Evolutionary conservation across 129 eudicot genomes (phyloP), one percentile per base, ranked within the genome.

Genomic region (Arctium minus): DNA sequence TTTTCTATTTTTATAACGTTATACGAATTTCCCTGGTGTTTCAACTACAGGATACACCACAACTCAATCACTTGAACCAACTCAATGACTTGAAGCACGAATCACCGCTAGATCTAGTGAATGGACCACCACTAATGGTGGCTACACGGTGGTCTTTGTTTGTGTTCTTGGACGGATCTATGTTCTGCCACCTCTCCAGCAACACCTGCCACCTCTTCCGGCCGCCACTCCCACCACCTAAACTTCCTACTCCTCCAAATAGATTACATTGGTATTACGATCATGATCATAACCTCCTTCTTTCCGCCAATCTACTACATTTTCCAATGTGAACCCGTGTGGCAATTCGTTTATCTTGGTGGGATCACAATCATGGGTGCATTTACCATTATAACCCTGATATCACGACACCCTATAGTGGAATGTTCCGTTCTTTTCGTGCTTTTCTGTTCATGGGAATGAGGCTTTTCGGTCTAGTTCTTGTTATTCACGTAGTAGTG

Each of bases 141-240:
- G 86, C 86, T n/a, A 84, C 87, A 35, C 86, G 80, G 62, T 96
- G 99, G 99, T 98, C 99, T 0, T 93, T 96, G 72, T 90, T 87
- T 36, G 95, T 96, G 18, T 96, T 91, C 89, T 67, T 96, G 40
- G 84, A 82, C 0, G 99, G 99, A 46, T 87, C 99, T 5, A 96
- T 96, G 99, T 93, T 91, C 88, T 96, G 99, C 88, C 99, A 93
- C 81, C 90, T 96, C 56, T 96, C 97, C 33, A 93, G 97, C 89
- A 93, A 90, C 89, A 75, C 85, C 2, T 96, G 97, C 90, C 99
- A 96, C 83, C 97, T 93, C 82, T 90, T 96, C 27, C 70, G 85
- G 86, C 17, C 93, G 99, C 85, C 99, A 96, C 77, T 96, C 99
- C 30, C 88, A 90, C 80, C 87, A 85, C 86, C 46, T 90, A 31